Base-by-base conservation (phyloP, 805 yeast genomes). In the Yamadazyma ubonensis region DNA sequence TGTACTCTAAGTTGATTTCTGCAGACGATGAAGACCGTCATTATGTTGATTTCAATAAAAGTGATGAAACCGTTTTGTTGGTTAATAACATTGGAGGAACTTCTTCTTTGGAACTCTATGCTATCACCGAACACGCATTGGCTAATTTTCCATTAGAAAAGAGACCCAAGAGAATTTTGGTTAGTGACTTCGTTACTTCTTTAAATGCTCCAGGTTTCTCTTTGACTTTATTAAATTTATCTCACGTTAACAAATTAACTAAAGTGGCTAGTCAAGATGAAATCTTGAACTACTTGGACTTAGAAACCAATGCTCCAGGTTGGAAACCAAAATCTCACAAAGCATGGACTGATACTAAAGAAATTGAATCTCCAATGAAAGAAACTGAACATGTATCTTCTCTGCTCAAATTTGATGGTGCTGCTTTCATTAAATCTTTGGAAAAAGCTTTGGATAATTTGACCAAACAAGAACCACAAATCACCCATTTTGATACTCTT, bases 161-260 rank as follows among this genome's bases (percentile, higher is more conserved):
- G 52, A 60, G 61, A 9, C 97, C 97, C 4, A 74, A 68, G 12
- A 74, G 96, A 52, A 72, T 81, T 7, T 75, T 80, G 44, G 76
- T 81, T 1, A 91, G 96, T 18, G 79, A 91, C 26, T 81, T 84
- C 58, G 90, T 88, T 60, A 87, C 97, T 2, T 88, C 96, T 0
- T 75, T 91, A 45, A 87, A 86, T 58, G 91, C 96, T 12, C 93
- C 95, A 8, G 98, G 98, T 1, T 87, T 90, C 60, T 81, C 93
- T 27, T 73, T 91, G 45, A 86, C 97, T 3, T 65, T 90, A 37
- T 68, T 91, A 51, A 89, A 88, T 57, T 78, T 78, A 28, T 61
- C 86, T 1, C 71, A 72, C 27, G 73, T 81, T 3, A 62, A 35
- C 43, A 53, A 38, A 33, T 57, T 36, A 4, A 63, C 59, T 8